Percentiles rank a stretch among this genome's conserved stretches.
Conservation (phyloP, 2,329 filamentous ascomycete genomes). For the Raffaelea albimanens region DNA sequence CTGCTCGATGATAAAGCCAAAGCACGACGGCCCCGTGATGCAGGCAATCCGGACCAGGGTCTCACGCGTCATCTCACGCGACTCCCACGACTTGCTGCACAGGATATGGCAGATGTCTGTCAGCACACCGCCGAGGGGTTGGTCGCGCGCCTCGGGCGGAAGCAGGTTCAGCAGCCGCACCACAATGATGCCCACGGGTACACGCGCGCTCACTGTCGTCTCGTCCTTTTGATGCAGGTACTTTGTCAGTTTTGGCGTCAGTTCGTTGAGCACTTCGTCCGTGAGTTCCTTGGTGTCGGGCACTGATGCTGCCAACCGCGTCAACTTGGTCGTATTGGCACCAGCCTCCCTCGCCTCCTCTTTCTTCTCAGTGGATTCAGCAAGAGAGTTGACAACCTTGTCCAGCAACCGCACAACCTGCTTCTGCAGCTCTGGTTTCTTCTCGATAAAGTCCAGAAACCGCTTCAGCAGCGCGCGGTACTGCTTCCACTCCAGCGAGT, state of each 20-base stretch:
- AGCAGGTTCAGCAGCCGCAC: constrained; percentile 80
- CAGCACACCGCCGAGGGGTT: constrained; percentile 70
- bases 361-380: constrained; percentile 31
- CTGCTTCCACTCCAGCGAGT: constrained; percentile 80
- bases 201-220: constrained; percentile 82
- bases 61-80: constrained; percentile 81
- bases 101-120: constrained; percentile 91
- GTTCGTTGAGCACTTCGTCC: constrained; percentile 62
- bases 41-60: constrained; percentile 77
- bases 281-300: constrained; percentile 59
- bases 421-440: constrained; percentile 76
- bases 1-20: constrained; percentile 91
- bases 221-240: constrained; percentile 95
- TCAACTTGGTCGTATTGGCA: constrained; percentile 3
- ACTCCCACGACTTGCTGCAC: constrained; percentile 78
- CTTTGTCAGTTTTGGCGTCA: constrained; percentile 69
- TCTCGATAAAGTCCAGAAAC: constrained; percentile 73
- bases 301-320: constrained; percentile 52
- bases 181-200: constrained; percentile 80
- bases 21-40: constrained; percentile 70
- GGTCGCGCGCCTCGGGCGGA: constrained; percentile 60
- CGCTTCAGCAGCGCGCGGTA: constrained; percentile 77
- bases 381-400: constrained; percentile 69
- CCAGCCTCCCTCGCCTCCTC: constrained; percentile 15
- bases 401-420: constrained; percentile 74